These are phyloP conservation scores for Metschnikowia dekortorum DNA, from an alignment of 805 yeast species.

Conservation along the genomic window DNA sequence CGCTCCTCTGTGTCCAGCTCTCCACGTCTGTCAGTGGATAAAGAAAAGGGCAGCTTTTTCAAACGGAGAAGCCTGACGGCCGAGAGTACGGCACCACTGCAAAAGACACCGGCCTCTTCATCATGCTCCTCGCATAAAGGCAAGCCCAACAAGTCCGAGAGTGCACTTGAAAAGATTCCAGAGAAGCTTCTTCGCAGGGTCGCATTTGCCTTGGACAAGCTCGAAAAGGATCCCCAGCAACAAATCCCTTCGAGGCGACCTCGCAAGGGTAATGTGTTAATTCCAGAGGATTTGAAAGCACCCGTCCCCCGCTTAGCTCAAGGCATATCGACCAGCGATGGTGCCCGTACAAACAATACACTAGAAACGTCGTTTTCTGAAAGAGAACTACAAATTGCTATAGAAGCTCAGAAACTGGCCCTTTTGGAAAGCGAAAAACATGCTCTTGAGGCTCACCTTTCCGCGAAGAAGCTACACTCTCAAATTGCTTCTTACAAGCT, in stretches of 20 bases:
- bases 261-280: conserved; percentile 46
- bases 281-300: conserved; percentile 63
- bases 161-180: conserved; percentile 32
- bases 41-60: conserved; percentile 16
- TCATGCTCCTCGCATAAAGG: conserved; percentile 31
- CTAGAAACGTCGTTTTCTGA: conserved; percentile 32
- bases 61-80: conserved; percentile 17
- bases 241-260: conserved; percentile 58
- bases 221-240: conserved; percentile 60
- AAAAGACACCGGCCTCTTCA: not conserved
- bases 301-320: conserved; percentile 60
- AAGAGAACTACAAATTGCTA: conserved; percentile 50
- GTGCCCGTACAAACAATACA: conserved; percentile 11
- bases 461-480: conserved; percentile 64
- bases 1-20: conserved; percentile 7
- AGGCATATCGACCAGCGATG: conserved; percentile 54
- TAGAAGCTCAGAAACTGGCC: conserved; percentile 54
- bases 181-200: conserved; percentile 53
- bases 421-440: conserved; percentile 62
- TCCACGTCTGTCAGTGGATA: conserved; percentile 13
- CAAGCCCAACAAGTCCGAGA: conserved; percentile 37
- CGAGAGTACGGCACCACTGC: not conserved
- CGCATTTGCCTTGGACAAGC: conserved; percentile 69
- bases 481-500: conserved; percentile 52
- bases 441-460: conserved; percentile 69